A percentile compares a stretch with the other conserved stretches of the same genome.
phyloP scores from a whole-genome alignment of 169 alveolate species.

The Toxoplasma gondii region DNA sequence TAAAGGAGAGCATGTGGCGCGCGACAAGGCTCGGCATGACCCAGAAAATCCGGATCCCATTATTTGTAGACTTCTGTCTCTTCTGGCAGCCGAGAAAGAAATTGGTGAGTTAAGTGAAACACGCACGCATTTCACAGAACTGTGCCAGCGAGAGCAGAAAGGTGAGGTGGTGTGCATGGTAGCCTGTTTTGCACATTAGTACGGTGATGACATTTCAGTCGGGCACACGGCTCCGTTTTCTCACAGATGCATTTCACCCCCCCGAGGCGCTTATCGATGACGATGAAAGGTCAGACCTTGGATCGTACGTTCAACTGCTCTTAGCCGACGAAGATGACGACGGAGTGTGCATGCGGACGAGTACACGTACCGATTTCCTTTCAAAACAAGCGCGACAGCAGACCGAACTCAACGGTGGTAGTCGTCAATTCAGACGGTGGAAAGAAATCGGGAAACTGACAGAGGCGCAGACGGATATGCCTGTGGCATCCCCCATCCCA shows the following conservation, averaged over 20 bases:
- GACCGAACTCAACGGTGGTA: not conserved
- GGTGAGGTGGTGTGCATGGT: too few relatives aligned
- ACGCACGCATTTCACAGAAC: not conserved
- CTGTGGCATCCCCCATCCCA: not conserved
- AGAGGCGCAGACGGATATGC: not conserved
- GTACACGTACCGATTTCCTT: not conserved
- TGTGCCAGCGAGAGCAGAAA: not conserved
- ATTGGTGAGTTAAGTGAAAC: not conserved
- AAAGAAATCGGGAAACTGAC: not conserved
- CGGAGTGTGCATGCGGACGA: not conserved
- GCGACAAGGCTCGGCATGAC: not conserved
- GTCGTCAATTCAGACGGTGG: not conserved
- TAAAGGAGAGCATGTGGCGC: not conserved
- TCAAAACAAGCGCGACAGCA: not conserved
- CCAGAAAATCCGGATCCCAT: not conserved
- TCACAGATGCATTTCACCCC: not conserved
- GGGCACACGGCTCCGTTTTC: not conserved
- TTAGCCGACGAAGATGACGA: not conserved
- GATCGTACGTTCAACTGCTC: not conserved
- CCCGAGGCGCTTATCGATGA: not conserved
- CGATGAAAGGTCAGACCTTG: constrained; percentile 17
- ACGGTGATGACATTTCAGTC: not conserved
- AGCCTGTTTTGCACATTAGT: too few relatives aligned
- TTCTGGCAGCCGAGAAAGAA: not conserved
- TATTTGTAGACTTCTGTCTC: not conserved